Conservation (phyloP, 2,329 filamentous ascomycete genomes). For the Trichoderma breve region DNA sequence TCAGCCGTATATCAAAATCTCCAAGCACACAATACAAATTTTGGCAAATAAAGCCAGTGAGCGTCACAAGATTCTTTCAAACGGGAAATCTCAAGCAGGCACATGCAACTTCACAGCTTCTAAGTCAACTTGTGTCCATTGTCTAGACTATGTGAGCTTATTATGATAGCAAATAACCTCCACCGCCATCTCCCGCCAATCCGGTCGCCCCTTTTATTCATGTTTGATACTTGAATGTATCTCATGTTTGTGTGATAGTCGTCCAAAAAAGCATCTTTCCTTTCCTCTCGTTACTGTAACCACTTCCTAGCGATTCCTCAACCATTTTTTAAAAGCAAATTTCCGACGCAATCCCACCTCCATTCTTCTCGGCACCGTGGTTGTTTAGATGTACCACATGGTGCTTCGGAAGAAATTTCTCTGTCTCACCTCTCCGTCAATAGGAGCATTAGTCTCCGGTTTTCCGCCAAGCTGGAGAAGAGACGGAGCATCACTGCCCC, state of each 20-base stretch:
- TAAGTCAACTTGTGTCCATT: conserved; percentile 1
- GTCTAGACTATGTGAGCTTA: neutral
- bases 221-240: neutral
- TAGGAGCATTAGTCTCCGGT: conserved; percentile 24
- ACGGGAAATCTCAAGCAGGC: neutral
- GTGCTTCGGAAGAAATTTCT: conserved; percentile 38
- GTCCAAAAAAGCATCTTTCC: neutral
- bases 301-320: neutral
- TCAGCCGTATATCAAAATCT: neutral
- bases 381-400: conserved; percentile 46
- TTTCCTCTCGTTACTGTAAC: neutral
- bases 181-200: conserved; percentile 37
- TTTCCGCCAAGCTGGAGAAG: conserved; percentile 34
- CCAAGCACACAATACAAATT: neutral
- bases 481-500: conserved; percentile 30
- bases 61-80: neutral
- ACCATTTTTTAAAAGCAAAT: neutral
- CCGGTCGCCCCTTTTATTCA: conserved; percentile 35
- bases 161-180: conserved; percentile 28
- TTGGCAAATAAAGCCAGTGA: neutral
- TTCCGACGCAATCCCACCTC: neutral
- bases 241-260: neutral
- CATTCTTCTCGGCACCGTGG: neutral
- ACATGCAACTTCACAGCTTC: neutral
- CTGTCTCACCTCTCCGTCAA: conserved; percentile 33